These are phyloP conservation scores for Xylaria intraflava DNA, from an alignment of 495 filamentous ascomycete species.

Conservation along the genomic window DNA sequence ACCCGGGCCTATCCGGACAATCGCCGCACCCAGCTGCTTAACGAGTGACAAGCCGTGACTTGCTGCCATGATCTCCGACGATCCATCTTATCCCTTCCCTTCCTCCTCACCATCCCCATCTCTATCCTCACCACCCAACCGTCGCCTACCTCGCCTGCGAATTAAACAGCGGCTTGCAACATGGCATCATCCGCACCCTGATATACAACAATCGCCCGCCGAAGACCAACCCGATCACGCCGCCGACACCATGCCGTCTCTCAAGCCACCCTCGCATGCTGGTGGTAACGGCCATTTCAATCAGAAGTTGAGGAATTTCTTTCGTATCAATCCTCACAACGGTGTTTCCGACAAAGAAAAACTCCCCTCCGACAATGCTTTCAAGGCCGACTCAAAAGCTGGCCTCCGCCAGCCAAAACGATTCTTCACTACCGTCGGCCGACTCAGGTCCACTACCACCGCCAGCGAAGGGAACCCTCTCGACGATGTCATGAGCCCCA, in stretches of 20 bases:
- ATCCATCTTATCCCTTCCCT: slow-evolving; percentile 10
- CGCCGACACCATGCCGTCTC: slow-evolving; percentile 21
- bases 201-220: slow-evolving; percentile 9
- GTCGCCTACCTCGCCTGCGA: slow-evolving; percentile 21
- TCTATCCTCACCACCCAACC: slow-evolving; percentile 18
- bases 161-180: slow-evolving; percentile 26
- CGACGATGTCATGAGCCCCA: slow-evolving; percentile 84
- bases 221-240: background rate
- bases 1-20: background rate
- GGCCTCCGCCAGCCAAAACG: slow-evolving; percentile 77
- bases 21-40: background rate
- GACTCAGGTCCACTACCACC: slow-evolving; percentile 76
- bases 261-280: slow-evolving; percentile 28
- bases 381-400: slow-evolving; percentile 51
- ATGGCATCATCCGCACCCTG: slow-evolving; percentile 28
- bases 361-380: slow-evolving; percentile 35
- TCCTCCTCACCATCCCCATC: slow-evolving; percentile 20
- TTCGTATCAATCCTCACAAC: slow-evolving; percentile 76
- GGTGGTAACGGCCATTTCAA: slow-evolving; percentile 60
- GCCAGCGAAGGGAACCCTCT: slow-evolving; percentile 89
- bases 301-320: slow-evolving; percentile 93
- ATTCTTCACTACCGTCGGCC: slow-evolving; percentile 62
- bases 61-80: slow-evolving; percentile 12
- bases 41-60: slow-evolving; percentile 9
- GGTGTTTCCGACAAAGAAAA: slow-evolving; percentile 35